Evolutionary conservation across 2,329 filamentous ascomycete genomes (phyloP).

Genomic region (Passalora sequoiae): DNA sequence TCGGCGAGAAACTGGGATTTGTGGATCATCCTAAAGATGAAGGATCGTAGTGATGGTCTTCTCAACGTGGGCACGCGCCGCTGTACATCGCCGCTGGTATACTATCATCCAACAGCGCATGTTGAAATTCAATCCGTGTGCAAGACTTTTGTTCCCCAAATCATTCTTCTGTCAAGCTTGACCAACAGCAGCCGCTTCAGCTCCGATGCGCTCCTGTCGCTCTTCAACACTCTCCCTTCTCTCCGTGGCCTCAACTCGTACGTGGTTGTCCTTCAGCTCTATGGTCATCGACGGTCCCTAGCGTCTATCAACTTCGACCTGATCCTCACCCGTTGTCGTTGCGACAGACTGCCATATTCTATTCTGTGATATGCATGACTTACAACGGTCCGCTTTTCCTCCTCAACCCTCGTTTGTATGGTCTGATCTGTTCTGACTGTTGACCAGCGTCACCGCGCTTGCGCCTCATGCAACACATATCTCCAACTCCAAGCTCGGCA

Average conservation of each 20-base stretch:
- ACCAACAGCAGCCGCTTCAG: not conserved
- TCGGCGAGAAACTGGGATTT: constrained; percentile 78
- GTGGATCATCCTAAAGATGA: constrained; percentile 45
- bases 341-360: not conserved
- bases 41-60: not conserved
- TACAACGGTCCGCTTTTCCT: no score
- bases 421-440: no score
- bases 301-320: not conserved
- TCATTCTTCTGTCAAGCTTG: not conserved
- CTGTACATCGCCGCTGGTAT: no score
- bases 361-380: not conserved
- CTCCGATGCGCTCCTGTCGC: not conserved
- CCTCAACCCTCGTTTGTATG: no score
- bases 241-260: not conserved
- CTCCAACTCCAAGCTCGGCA: no score
- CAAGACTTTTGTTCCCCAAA: no score
- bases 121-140: no score
- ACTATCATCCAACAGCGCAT: no score
- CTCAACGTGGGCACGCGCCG: no score
- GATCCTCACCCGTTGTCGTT: not conserved
- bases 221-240: not conserved
- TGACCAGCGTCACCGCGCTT: no score
- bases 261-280: not conserved
- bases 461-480: no score
- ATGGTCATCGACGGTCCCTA: not conserved